A percentile compares a stretch with the other conserved stretches of the same genome.
Evolutionary conservation across 352 stramenopile species (phyloP).

Genomic region (Lagenidium giganteum): DNA sequence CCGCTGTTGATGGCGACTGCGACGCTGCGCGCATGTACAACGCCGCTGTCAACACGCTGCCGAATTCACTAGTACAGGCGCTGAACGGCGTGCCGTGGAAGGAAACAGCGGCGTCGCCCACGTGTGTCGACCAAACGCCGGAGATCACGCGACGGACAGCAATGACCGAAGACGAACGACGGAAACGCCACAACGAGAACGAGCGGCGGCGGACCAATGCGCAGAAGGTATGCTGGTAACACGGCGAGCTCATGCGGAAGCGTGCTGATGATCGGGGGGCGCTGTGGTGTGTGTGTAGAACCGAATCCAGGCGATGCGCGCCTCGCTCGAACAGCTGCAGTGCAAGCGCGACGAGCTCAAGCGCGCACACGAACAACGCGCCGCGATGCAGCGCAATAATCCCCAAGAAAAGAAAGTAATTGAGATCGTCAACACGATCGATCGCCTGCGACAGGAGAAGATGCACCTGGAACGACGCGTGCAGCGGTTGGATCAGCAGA

Average conservation of each 20-base stretch:
- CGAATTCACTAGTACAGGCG: too few relatives aligned
- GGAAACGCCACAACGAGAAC: constrained; percentile 54
- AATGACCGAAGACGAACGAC: constrained; percentile 31
- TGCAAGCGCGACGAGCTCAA: constrained; percentile 32
- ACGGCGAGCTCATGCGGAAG: background rate
- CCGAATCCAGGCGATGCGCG: constrained; percentile 8
- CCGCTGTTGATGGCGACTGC: background rate
- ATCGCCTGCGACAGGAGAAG: constrained; percentile 36
- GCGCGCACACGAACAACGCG: constrained; percentile 3
- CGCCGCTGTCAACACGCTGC: too few relatives aligned
- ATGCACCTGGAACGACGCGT: constrained; percentile 27
- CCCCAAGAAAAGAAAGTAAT: too few relatives aligned
- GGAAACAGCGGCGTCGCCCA: too few relatives aligned
- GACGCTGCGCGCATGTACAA: constrained; percentile 1
- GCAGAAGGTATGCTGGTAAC: constrained; percentile 22
- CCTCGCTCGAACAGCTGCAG: background rate
- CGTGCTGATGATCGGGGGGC: constrained; percentile 35
- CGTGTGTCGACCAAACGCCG: too few relatives aligned
- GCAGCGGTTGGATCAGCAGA: constrained; percentile 38
- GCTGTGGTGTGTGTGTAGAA: constrained; percentile 6
- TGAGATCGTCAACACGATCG: constrained; percentile 35
- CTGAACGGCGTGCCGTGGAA: too few relatives aligned
- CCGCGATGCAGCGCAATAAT: background rate
- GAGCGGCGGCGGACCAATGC: constrained; percentile 53
- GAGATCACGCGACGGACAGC: too few relatives aligned